Evolutionary conservation across 2,329 filamentous ascomycete species (phyloP), one percentile per base, ranked within the genome.

Genomic region (Claviceps spartinae): DNA sequence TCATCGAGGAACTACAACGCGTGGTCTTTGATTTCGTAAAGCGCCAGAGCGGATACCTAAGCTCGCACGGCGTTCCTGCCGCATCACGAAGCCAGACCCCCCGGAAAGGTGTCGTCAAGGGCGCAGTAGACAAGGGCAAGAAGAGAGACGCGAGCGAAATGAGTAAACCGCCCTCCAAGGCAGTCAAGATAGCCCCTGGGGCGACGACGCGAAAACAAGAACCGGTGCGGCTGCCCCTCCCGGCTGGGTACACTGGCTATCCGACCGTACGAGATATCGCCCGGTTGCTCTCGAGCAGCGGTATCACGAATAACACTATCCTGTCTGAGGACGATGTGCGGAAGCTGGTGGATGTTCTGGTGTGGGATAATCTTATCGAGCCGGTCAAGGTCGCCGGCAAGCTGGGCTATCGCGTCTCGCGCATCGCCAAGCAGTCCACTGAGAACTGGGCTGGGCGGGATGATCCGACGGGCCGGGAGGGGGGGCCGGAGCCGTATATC

Each of bases 361-460:
- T 88, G 49, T 94, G 85, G 69, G 93, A 98, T 61, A 87, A 88
- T 49, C 83, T 87, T 54, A 72, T 98, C 46, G 88, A 97, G 65
- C 70, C 72, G 36, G 70, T 84, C 53, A 72, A 68, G 54, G 71
- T 75, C 52, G 74, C 69, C 47, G 69, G 69, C 30, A 69, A 68
- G 55, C 63, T 73, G 48, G 77, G 73, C 48, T 83, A 78, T 66
- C 72, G 78, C 49, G 74, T 75, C 4, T 67, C 71, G 38, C 72
- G 76, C 48, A 64, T 77, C 46, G 64, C 72, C 11, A 74, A 73
- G 59, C 73, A 73, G 60, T 67, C 67, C 38, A 56, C 62, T 8
- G 65, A 69, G 48, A 63, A 60, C 50, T 73, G 69, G 71, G 68
- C 69, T 13, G 67, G 66, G 7, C 62, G 65, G 26, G 66, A 70